Percentiles rank a stretch among this genome's conserved stretches.
Conservation (phyloP, 2,329 filamentous ascomycete species). For the Colletotrichum truncatum region DNA sequence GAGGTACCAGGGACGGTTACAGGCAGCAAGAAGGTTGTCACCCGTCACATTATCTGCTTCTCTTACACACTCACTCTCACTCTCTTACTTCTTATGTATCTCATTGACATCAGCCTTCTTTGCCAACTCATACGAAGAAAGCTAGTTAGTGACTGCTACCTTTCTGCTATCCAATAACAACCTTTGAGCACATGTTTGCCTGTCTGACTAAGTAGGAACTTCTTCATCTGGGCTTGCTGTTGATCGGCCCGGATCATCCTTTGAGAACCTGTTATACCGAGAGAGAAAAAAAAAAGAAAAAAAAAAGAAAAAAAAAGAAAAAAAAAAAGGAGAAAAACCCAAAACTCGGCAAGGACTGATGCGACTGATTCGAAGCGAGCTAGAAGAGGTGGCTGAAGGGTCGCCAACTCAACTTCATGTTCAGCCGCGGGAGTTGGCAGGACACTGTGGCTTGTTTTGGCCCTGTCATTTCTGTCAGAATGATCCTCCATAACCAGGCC, state of each 20-base stretch:
- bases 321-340: background rate
- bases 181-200: too few relatives aligned
- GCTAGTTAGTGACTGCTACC: too few relatives aligned
- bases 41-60: too few relatives aligned
- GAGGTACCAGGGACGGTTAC: background rate
- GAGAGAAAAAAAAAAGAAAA: background rate
- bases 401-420: background rate
- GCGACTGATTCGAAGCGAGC: background rate
- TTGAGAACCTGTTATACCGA: background rate
- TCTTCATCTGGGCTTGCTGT: background rate
- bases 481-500: too few relatives aligned
- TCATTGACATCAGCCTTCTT: too few relatives aligned
- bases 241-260: conserved; percentile 11
- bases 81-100: too few relatives aligned
- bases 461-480: conserved; percentile 7
- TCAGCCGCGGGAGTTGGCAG: background rate
- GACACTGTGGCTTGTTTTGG: conserved; percentile 16
- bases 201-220: background rate
- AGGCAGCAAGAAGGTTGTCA: too few relatives aligned
- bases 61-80: too few relatives aligned
- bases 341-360: background rate
- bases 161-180: too few relatives aligned
- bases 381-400: conserved; percentile 1
- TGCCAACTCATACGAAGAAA: too few relatives aligned
- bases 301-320: background rate